Evolutionary conservation across 169 alveolate species (phyloP), one percentile per base, ranked within the genome.

Genomic region (Miamiensis avidus): DNA sequence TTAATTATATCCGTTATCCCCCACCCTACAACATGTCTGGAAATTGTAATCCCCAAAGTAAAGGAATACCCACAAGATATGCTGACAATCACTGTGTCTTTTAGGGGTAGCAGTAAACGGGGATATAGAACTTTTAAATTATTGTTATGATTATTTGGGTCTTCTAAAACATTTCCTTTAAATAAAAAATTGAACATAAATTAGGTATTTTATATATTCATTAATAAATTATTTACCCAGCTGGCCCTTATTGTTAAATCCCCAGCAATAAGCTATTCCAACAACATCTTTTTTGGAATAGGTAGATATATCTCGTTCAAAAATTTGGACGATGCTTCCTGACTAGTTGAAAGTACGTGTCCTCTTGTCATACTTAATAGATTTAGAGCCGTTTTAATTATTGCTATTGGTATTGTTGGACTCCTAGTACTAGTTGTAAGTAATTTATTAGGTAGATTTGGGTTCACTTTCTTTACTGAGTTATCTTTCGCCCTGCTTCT

Each of bases 241-340:
- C 29, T 79, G 29, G 29, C 84, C 84, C 29, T 34, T 76, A 49
- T 69, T 79, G 31, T 79, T 79, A 20, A 34, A 79, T 11, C 84
- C 84, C 84, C 84, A 79, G 15, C 76, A 49, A 29, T 34, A 79
- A 65, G 64, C 33, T 16, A 79, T 76, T 0, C 84, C 84, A 20
- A 49, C 33, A 29, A 74, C 75, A 29, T 79, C 84, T 29, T 79
- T 79, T 79, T 79, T 79, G 1, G 84, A 79, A n/a, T 34, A 79
- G 27, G 84, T 79, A 28, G 76, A 34, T 1, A 29, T 28, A 65
- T 79, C 84, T 29, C 65, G 34, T 64, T 79, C 84, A 29, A 79
- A 33, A n/a, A 79, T 79, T 31, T 79, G 30, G 65, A 79, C 84
- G 27, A 79, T 79, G 28, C 30, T 49, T 34, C 84, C 84, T 28